Evolutionary conservation across 331 rosid genomes (phyloP), one percentile per base, ranked within the genome.

Genomic region (Dryas integrifolia): DNA sequence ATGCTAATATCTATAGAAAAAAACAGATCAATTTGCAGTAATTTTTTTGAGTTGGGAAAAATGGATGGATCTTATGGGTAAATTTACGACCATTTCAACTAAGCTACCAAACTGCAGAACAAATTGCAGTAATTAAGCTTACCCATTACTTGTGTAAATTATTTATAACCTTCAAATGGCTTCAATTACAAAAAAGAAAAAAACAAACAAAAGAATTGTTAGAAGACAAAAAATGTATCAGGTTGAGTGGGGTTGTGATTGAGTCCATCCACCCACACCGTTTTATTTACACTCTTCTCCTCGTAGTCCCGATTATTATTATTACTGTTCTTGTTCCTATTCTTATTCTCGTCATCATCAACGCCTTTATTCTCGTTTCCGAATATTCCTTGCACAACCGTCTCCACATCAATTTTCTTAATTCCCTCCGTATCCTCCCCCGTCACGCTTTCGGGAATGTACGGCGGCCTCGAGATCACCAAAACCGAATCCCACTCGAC

Each of bases 401-500:
- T 14, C 75, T 87, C 96, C 73, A 86, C 90, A 0, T 87, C 89
- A 0, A 59, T 80, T 65, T 77, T 59, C 5, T 49, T 56, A 10
- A 30, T 72, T 10, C 84, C 86, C 12, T 70, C 76, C 15, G 5
- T 67, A 11, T 75, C 85, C 65, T 59, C 63, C 3, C 40, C 83
- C 13, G 26, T 38, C 41, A 69, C 85, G 60, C 52, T 79, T 0
- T 70, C 57, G 0, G 97, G 97, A 47, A 91, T 86, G 67, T 79
- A 86, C 35, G 97, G 98, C 60, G 98, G 97, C 67, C 97, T 79
- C 1, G 82, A 50, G 0, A 94, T 48, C 45, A 73, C 58, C 72
- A 81, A 57, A 45, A 94, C 87, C 41, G 77, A 70, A 15, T 89
- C 92, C 97, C 96, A 94, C n/a, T 74, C 65, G 0, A 87, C 65